phyloP scores from a whole-genome alignment of 345 rosid genomes.

The Salix exigua region DNA sequence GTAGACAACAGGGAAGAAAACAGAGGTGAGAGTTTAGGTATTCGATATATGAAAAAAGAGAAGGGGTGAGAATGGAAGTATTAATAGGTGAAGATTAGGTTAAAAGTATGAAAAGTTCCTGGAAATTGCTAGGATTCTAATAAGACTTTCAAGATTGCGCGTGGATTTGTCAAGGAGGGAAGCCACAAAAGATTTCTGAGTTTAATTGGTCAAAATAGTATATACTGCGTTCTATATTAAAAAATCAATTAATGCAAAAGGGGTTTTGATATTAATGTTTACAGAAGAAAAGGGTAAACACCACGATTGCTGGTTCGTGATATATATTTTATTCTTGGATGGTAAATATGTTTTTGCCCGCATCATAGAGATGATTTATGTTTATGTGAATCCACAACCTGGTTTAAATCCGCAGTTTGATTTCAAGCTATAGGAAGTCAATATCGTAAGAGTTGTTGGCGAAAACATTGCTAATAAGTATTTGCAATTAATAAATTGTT shows the following conservation, averaged over 20 bases:
- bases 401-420: no score
- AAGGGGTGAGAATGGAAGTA: constrained; percentile 7
- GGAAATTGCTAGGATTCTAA: constrained; percentile 29
- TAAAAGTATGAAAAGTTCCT: constrained; percentile 39
- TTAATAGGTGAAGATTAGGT: constrained; percentile 19
- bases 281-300: no score
- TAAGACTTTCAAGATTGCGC: constrained; percentile 34
- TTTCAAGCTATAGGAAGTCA: no score
- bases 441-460: no score
- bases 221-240: not conserved
- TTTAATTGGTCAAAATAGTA: not conserved
- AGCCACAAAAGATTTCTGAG: not conserved
- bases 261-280: not conserved
- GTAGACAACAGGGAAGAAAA: not conserved
- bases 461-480: no score
- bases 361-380: no score
- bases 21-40: not conserved
- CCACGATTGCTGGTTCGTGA: no score
- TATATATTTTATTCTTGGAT: no score
- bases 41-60: not conserved
- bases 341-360: no score
- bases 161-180: constrained; percentile 50
- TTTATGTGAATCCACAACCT: no score
- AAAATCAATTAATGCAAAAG: not conserved
- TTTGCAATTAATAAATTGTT: not conserved